Conservation (phyloP, 2,329 filamentous ascomycete species). For the Diaporthe destruens region DNA sequence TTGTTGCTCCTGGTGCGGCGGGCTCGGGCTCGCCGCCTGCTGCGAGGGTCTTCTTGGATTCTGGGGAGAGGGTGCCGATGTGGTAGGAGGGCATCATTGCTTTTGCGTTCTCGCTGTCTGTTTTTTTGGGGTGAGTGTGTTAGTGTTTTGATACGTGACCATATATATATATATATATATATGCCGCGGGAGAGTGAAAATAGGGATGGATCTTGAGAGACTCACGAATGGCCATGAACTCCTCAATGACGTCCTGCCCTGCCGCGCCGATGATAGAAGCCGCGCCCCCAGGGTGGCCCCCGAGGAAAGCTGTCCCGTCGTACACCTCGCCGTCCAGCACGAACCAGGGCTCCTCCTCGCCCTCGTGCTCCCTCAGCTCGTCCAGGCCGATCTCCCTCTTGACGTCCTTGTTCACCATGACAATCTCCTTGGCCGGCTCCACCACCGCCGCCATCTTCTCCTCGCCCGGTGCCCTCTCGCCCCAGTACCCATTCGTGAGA, state of each 20-base stretch:
- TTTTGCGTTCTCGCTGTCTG: slow-evolving; percentile 93
- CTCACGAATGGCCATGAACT: slow-evolving; percentile 93
- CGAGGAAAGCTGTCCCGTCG: slow-evolving; percentile 83
- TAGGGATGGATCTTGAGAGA: slow-evolving; percentile 47
- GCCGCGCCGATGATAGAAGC: slow-evolving; percentile 86
- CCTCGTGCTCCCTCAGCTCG: slow-evolving; percentile 78
- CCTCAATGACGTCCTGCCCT: slow-evolving; percentile 85
- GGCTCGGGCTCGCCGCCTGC: slow-evolving; percentile 50
- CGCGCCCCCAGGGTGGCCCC: slow-evolving; percentile 87
- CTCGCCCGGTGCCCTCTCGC: slow-evolving; percentile 73
- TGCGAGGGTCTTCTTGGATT: slow-evolving; percentile 65
- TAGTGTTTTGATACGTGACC: background rate
- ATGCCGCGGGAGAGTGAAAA: background rate
- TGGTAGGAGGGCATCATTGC: slow-evolving; percentile 90
- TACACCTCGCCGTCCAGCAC: slow-evolving; percentile 91
- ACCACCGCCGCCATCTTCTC: slow-evolving; percentile 54
- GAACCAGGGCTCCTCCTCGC: slow-evolving; percentile 82
- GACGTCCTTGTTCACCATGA: slow-evolving; percentile 80
- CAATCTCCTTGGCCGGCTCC: slow-evolving; percentile 73
- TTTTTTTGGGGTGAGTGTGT: slow-evolving; percentile 48
- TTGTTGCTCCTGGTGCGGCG: slow-evolving; percentile 49
- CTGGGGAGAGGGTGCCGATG: slow-evolving; percentile 79
- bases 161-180: background rate
- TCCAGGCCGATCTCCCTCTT: slow-evolving; percentile 74
- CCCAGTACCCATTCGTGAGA: slow-evolving; percentile 86